Evolutionary conservation across 2,329 filamentous ascomycete species (phyloP), one percentile per base, ranked within the genome.

Genomic region (Botrytis galanthina): DNA sequence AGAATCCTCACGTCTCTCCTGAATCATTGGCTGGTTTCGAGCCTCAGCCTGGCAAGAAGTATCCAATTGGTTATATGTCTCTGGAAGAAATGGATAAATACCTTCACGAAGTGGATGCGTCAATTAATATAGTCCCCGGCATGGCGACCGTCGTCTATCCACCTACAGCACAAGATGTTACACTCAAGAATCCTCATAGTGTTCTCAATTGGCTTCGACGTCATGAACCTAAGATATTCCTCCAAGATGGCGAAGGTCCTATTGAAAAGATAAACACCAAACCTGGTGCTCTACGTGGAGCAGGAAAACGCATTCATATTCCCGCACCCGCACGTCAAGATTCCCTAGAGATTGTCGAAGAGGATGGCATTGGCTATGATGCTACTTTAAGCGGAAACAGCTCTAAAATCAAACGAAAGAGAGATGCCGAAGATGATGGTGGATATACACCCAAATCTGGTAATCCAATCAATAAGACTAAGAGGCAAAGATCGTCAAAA

Each of bases 151-250:
- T 73, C 73, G 80, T 60, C 82, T 78, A 83, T 79, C 77, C 82
- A 81, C 75, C 78, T 35, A 80, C 73, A 83, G 82, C 59, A 80
- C 85, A 83, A 80, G 87, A 88, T 73, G 81, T 87, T 68, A 86
- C 87, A 42, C 82, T 94, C 37, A 88, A 88, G 70, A 98, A 98
- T 81, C 94, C 95, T 0, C 93, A 94, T 60, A 97, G 93, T 74
- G 95, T 97, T 4, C 97, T 97, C 84, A 98, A 97, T 82, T 99
- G 96, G 96, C 88, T 99, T 20, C 89, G 93, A 75, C 91, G 93
- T 80, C 88, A 97, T 82, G 91, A 93, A 74, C 93, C 94, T 4
- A 91, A 95, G 81, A 91, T 94, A 67, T 95, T 97, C 84, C 84
- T 97, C 32, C 92, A 97, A 81, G 83, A 83, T 66, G 82, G 81